phyloP scores from a whole-genome alignment of 2,329 filamentous ascomycete species.

The Epicoccum sorghinum region DNA sequence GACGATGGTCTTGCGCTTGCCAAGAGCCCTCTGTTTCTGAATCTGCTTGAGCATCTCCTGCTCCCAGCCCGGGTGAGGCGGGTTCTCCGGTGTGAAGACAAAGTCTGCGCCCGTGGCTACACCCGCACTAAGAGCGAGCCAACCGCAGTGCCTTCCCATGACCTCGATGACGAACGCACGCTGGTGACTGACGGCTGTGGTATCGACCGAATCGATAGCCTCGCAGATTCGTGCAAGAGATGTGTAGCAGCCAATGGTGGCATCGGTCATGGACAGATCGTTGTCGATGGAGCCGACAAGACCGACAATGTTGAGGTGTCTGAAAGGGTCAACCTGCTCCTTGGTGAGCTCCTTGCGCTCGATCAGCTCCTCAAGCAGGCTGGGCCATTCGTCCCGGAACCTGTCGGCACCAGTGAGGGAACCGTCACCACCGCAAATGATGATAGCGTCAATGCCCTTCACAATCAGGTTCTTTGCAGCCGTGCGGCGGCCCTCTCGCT shows the following conservation, averaged over 20 bases:
- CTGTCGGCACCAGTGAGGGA: slow-evolving; percentile 88
- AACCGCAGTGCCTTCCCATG: slow-evolving; percentile 97
- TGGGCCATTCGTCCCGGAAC: slow-evolving; percentile 91
- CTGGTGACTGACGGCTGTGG: slow-evolving; percentile 91
- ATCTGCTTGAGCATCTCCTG: slow-evolving; percentile 45
- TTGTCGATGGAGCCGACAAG: slow-evolving; percentile 98
- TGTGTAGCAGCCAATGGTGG: slow-evolving; percentile 96
- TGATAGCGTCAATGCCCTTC: slow-evolving; percentile 90
- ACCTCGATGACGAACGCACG: slow-evolving; percentile 94
- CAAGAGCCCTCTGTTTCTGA: slow-evolving; percentile 77
- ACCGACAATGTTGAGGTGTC: slow-evolving; percentile 92
- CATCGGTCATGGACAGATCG: slow-evolving; percentile 94
- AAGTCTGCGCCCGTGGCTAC: slow-evolving; percentile 96
- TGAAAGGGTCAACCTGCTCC: slow-evolving; percentile 76
- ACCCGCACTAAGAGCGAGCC: slow-evolving; percentile 94
- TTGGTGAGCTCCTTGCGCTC: slow-evolving; percentile 70
- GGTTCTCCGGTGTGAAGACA: slow-evolving; percentile 95
- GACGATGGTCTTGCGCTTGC: slow-evolving; percentile 97
- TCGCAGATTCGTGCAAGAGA: slow-evolving; percentile 92
- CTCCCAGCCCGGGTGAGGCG: slow-evolving; percentile 85
- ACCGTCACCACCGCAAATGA: slow-evolving; percentile 97
- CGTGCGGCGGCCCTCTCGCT: slow-evolving; percentile 79
- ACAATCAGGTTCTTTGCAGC: slow-evolving; percentile 95
- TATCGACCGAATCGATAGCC: slow-evolving; percentile 95
- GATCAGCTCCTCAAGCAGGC: slow-evolving; percentile 84